These are phyloP conservation scores for Trebouxiophyceae sp. DNA, from an alignment of 163 green algal species.

Conservation along the genomic window DNA sequence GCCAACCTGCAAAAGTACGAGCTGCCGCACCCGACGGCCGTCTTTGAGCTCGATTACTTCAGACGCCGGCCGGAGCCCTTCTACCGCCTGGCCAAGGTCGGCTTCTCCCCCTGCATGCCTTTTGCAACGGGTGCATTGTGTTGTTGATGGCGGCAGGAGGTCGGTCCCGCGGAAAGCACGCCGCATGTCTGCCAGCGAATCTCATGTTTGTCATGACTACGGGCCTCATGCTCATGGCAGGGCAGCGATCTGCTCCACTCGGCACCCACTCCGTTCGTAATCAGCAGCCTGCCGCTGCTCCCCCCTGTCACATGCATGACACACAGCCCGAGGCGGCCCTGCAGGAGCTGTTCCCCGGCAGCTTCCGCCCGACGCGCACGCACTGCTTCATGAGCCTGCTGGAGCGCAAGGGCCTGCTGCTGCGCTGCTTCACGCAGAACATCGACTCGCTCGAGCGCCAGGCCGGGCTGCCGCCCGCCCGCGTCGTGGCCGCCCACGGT, in stretches of 20 bases:
- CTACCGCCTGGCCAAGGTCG: conserved; percentile 42
- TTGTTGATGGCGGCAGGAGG: too few relatives aligned
- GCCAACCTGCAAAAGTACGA: conserved; percentile 58
- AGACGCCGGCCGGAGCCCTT: conserved; percentile 41
- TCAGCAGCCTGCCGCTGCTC: too few relatives aligned
- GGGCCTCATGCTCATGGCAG: too few relatives aligned
- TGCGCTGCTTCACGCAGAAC: conserved; percentile 75
- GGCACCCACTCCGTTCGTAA: too few relatives aligned
- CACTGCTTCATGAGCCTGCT: conserved; percentile 80
- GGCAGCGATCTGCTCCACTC: too few relatives aligned
- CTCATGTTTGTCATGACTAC: too few relatives aligned
- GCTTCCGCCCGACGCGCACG: conserved; percentile 56
- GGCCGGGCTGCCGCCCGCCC: conserved; percentile 45
- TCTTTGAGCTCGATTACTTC: conserved; percentile 51
- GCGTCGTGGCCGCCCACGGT: conserved; percentile 61
- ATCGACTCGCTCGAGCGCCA: conserved; percentile 66
- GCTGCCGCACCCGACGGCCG: conserved; percentile 53
- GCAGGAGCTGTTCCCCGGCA: conserved; percentile 70
- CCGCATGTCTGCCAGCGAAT: too few relatives aligned
- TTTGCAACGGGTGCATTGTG: too few relatives aligned
- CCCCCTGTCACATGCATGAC: too few relatives aligned
- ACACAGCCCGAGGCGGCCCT: too few relatives aligned
- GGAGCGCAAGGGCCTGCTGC: conserved; percentile 70
- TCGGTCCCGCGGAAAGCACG: too few relatives aligned
- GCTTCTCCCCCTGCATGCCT: neutral